Conservation (phyloP, 345 rosid species). For the Clarkia xantiana region DNA sequence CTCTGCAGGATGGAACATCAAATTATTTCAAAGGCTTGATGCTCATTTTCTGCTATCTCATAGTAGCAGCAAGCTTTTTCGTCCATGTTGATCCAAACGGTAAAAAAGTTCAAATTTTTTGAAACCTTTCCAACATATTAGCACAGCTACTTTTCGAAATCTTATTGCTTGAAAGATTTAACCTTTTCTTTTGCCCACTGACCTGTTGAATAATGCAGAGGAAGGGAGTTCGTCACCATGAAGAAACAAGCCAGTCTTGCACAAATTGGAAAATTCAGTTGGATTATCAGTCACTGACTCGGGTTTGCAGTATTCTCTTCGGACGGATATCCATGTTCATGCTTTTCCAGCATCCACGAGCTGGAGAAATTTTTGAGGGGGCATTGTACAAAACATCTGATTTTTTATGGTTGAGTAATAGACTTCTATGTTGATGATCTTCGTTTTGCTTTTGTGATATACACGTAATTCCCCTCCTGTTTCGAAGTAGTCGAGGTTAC, state of each 20-base stretch:
- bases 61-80: constrained; percentile 37
- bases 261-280: too few relatives aligned
- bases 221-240: too few relatives aligned
- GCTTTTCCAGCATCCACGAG: neutral
- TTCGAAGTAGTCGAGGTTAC: neutral
- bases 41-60: constrained; percentile 34
- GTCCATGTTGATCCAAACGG: constrained; percentile 28
- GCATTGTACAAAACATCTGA: neutral
- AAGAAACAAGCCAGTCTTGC: too few relatives aligned
- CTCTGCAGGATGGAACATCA: constrained; percentile 31
- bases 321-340: neutral
- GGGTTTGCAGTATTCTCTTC: too few relatives aligned
- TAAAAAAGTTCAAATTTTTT: too few relatives aligned
- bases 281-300: too few relatives aligned
- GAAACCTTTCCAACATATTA: too few relatives aligned
- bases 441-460: neutral
- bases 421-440: too few relatives aligned
- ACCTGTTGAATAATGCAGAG: too few relatives aligned
- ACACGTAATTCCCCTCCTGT: neutral
- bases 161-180: too few relatives aligned
- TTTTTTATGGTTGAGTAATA: neutral
- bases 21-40: constrained; percentile 40
- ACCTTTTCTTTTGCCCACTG: too few relatives aligned
- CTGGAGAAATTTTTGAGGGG: constrained; percentile 1
- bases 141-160: too few relatives aligned